A percentile compares a stretch with the other conserved stretches of the same genome.
Evolutionary conservation across 257 asterid genomes (phyloP).

Genomic region (Paulownia fortunei): DNA sequence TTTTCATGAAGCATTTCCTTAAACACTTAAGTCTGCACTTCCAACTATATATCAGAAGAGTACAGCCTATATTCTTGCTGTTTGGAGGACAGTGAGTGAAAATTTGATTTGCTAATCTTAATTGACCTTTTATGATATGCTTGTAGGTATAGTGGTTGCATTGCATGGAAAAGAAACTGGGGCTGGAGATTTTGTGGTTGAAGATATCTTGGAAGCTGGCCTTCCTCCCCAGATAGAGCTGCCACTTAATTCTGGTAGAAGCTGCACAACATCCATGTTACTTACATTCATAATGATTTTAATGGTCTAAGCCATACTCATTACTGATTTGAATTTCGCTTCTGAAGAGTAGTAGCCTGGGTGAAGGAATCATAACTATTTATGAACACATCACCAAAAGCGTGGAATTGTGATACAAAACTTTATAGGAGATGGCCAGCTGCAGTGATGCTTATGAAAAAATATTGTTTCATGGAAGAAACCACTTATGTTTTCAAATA

Average conservation of each 20-base stretch:
- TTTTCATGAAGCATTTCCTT: not conserved
- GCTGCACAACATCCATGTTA: constrained; percentile 14
- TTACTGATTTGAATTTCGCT: constrained; percentile 4
- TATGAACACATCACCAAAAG: not conserved
- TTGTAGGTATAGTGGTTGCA: constrained; percentile 79
- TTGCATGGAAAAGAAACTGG: constrained; percentile 87
- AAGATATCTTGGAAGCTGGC: constrained; percentile 87
- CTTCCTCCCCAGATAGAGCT: constrained; percentile 81
- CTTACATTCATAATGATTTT: not conserved
- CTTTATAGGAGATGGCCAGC: not conserved
- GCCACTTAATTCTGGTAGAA: constrained; percentile 66
- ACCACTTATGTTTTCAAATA: not conserved
- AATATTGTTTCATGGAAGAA: not conserved
- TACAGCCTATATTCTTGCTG: not conserved
- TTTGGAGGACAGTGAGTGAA: constrained; percentile 5
- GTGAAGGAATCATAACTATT: not conserved
- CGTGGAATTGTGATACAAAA: not conserved
- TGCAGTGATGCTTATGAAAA: not conserved
- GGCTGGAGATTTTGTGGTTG: constrained; percentile 85
- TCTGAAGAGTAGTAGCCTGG: constrained; percentile 20
- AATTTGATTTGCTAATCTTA: not conserved
- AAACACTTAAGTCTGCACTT: constrained; percentile 10
- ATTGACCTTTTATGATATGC: constrained; percentile 20
- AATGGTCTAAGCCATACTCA: not conserved
- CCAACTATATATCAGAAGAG: not conserved